These are phyloP conservation scores for Tylopilus sp. DNA, from an alignment of 768 basidiomycete species.

Conservation along the genomic window DNA sequence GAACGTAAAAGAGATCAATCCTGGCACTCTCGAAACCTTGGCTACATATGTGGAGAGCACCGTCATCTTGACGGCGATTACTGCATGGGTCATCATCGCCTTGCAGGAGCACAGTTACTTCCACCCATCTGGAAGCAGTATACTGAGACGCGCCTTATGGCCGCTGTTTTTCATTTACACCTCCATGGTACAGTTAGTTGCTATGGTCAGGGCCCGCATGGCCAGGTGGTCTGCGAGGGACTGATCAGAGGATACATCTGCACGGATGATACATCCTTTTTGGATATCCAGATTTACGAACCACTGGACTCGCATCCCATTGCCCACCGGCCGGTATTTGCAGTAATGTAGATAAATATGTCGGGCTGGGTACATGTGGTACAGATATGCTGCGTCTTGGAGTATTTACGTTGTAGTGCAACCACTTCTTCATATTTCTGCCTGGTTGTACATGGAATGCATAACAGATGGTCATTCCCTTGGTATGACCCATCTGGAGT, in stretches of 20 bases:
- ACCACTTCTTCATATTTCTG: no score
- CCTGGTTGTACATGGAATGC: no score
- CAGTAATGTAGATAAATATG: no score
- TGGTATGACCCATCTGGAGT: no score
- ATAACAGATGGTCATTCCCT: no score
- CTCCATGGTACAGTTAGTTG: not conserved
- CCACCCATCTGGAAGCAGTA: constrained; percentile 6
- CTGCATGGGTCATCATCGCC: constrained; percentile 55
- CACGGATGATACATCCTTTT: not conserved
- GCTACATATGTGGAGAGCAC: constrained; percentile 41
- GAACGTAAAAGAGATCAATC: constrained; percentile 32
- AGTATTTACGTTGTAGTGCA: no score
- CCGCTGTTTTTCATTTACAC: constrained; percentile 9
- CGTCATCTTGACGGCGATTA: constrained; percentile 46
- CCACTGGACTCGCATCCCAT: no score
- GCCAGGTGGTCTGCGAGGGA: not conserved
- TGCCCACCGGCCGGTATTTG: no score
- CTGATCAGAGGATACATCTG: not conserved
- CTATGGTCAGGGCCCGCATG: not conserved
- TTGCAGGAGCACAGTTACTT: constrained; percentile 37
- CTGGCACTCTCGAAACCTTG: constrained; percentile 29
- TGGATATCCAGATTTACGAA: no score
- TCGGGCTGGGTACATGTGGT: no score
- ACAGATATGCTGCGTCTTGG: no score
- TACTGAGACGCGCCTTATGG: constrained; percentile 19